Evolutionary conservation across 2,329 filamentous ascomycete species (phyloP).

Genomic region (Chaetothyriales sp.): DNA sequence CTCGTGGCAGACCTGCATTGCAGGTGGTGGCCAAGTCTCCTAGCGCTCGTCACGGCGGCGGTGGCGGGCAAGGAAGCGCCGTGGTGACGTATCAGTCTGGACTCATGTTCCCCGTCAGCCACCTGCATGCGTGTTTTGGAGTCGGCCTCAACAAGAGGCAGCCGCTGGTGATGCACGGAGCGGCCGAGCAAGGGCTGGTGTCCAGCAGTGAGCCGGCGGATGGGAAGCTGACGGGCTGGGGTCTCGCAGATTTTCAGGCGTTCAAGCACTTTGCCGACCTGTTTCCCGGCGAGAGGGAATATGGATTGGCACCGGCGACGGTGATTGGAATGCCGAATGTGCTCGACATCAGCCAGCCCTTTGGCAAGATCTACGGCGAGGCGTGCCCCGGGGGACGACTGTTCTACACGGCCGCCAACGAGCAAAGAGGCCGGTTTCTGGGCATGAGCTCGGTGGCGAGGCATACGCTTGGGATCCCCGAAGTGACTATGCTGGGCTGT

Average conservation of each 20-base stretch:
- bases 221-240: slow-evolving; percentile 71
- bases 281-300: slow-evolving; percentile 58
- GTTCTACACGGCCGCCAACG: slow-evolving; percentile 61
- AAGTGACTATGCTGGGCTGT: slow-evolving; percentile 55
- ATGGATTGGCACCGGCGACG: slow-evolving; percentile 65
- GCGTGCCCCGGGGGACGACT: slow-evolving; percentile 70
- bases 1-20: slow-evolving; percentile 59
- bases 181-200: slow-evolving; percentile 62
- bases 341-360: slow-evolving; percentile 80
- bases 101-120: slow-evolving; percentile 63
- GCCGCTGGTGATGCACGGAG: slow-evolving; percentile 70
- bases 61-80: slow-evolving; percentile 44
- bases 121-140: slow-evolving; percentile 65
- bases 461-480: slow-evolving; percentile 53
- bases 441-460: slow-evolving; percentile 49
- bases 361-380: slow-evolving; percentile 73
- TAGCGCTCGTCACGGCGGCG: slow-evolving; percentile 48
- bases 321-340: slow-evolving; percentile 64
- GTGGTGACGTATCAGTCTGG: slow-evolving; percentile 78
- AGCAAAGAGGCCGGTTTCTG: slow-evolving; percentile 65
- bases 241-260: slow-evolving; percentile 58
- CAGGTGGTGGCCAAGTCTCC: slow-evolving; percentile 42
- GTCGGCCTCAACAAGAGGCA: slow-evolving; percentile 53
- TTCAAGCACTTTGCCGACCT: slow-evolving; percentile 68
- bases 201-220: slow-evolving; percentile 65